A percentile compares a stretch with the other conserved stretches of the same genome.
Conservation (phyloP, 106 monocot genomes). For the Platanthera guangdongensis region DNA sequence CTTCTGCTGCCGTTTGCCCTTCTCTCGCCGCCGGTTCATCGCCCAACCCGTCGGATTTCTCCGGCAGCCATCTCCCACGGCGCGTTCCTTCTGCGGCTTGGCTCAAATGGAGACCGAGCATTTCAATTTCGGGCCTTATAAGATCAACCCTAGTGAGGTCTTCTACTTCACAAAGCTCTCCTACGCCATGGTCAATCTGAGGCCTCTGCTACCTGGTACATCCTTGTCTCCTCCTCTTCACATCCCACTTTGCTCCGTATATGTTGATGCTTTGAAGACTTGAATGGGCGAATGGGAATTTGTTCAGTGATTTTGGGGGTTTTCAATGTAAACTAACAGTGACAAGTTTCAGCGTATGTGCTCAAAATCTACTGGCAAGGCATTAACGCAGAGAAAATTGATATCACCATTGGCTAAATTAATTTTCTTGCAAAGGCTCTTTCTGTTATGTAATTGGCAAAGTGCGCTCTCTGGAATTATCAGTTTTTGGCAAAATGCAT, state of each 20-base stretch:
- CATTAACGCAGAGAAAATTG: neutral
- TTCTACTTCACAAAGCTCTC: constrained; percentile 53
- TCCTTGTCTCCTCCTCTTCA: neutral
- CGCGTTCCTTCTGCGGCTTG: constrained; percentile 4
- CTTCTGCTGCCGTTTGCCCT: neutral
- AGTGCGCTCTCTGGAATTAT: too few species aligned
- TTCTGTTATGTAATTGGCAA: too few species aligned
- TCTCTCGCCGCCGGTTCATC: neutral
- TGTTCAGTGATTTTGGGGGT: neutral
- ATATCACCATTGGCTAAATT: neutral
- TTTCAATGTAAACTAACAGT: neutral
- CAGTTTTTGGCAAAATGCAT: too few species aligned
- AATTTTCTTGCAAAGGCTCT: neutral
- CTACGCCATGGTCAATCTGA: constrained; percentile 62
- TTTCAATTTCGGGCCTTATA: constrained; percentile 61
- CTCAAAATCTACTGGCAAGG: neutral
- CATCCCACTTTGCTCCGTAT: neutral
- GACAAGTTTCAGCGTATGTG: neutral
- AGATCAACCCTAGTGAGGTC: constrained; percentile 52
- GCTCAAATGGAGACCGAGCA: constrained; percentile 15
- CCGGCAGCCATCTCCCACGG: neutral
- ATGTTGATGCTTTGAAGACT: neutral
- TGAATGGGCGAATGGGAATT: neutral
- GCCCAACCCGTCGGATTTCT: neutral
- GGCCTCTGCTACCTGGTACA: constrained; percentile 58